phyloP scores from a whole-genome alignment of 495 filamentous ascomycete species.

The Haplographium delicatum region DNA sequence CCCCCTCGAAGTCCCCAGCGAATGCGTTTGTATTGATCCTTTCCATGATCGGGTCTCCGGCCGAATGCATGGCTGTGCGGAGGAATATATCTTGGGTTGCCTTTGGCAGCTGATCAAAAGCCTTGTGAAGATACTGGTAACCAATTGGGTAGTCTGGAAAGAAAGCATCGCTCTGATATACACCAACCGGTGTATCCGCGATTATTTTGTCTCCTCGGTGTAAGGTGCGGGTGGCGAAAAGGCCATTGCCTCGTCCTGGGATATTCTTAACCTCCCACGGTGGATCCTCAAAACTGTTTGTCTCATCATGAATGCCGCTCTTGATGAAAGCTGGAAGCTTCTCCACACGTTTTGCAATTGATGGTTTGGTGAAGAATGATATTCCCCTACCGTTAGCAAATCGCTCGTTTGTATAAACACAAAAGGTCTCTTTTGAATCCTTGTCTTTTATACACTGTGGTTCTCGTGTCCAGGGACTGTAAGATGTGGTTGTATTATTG shows the following conservation, averaged over 20 bases:
- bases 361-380: constrained; percentile 21
- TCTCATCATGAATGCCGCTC: constrained; percentile 3
- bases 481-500: background rate
- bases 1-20: constrained; percentile 20
- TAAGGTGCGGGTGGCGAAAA: constrained; percentile 20
- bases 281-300: constrained; percentile 13
- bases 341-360: constrained; percentile 11
- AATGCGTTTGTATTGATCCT: constrained; percentile 25
- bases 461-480: constrained; percentile 10
- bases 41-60: constrained; percentile 22
- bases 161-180: constrained; percentile 21
- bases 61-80: constrained; percentile 3
- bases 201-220: constrained; percentile 20
- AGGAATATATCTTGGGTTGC: constrained; percentile 12
- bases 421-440: constrained; percentile 5
- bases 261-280: constrained; percentile 18
- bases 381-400: constrained; percentile 22
- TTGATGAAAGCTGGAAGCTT: constrained; percentile 9
- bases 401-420: constrained; percentile 16
- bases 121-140: constrained; percentile 16
- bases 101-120: constrained; percentile 20
- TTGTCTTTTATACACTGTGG: constrained; percentile 7
- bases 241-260: constrained; percentile 20
- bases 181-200: constrained; percentile 19
- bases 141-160: constrained; percentile 4